Percentiles rank a stretch among this genome's conserved stretches.
Conservation (phyloP, 1,284 basidiomycete genomes). For the Mixia osmundae region DNA sequence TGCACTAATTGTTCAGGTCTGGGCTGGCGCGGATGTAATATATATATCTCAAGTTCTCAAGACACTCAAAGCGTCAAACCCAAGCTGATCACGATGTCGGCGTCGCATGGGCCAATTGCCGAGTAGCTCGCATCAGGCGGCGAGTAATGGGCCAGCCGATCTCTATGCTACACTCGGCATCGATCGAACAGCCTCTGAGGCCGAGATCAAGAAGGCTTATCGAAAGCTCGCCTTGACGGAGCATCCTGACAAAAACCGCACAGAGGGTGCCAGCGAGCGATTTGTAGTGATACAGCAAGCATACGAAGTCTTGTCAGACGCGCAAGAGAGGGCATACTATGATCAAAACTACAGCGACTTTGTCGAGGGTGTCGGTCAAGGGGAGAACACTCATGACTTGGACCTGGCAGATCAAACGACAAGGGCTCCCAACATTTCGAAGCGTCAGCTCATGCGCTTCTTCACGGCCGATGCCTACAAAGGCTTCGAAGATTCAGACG, state of each 20-base stretch:
- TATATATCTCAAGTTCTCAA: too few species aligned
- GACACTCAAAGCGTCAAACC: too few species aligned
- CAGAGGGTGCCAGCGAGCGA: conserved; percentile 92
- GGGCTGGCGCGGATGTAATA: too few species aligned
- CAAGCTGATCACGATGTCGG: too few species aligned
- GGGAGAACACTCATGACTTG: background rate
- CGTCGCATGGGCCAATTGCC: too few species aligned
- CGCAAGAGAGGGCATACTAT: conserved; percentile 71
- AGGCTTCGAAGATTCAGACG: conserved; percentile 37
- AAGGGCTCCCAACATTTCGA: conserved; percentile 20
- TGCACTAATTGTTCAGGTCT: too few species aligned
- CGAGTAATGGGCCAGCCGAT: too few species aligned
- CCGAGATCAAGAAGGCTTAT: conserved; percentile 88
- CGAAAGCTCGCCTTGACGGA: conserved; percentile 83
- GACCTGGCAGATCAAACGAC: conserved; percentile 2
- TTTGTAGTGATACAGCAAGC: conserved; percentile 88
- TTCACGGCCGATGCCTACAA: conserved; percentile 53
- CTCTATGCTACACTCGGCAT: too few species aligned
- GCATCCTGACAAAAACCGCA: conserved; percentile 55
- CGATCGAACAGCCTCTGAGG: too few species aligned
- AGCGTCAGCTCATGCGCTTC: conserved; percentile 61
- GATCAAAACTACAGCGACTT: conserved; percentile 28
- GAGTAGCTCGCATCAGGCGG: too few species aligned
- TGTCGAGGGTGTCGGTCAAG: conserved; percentile 2
- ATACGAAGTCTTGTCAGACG: conserved; percentile 29